Conservation (phyloP, 176 grass and related monocot genomes). For the Themeda triandra region DNA sequence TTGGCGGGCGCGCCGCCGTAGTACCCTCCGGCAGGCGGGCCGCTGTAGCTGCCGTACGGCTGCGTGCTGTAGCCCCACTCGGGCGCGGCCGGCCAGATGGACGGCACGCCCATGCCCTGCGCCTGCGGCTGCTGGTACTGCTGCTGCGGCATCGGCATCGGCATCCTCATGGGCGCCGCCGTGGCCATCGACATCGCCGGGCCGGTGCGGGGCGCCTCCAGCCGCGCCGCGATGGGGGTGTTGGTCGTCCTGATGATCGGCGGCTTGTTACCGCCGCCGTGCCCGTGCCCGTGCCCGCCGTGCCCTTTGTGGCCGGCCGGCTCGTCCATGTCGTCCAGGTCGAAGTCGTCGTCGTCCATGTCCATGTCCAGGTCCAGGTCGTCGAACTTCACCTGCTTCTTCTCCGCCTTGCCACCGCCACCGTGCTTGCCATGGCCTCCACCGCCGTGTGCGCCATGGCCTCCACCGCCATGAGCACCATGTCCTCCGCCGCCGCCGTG, state of each 20-base stretch:
- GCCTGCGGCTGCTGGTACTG: background rate
- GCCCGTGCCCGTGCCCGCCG: background rate
- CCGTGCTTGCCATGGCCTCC: background rate
- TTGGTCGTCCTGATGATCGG: slow-evolving; percentile 24
- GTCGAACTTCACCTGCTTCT: slow-evolving; percentile 27
- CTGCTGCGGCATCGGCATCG: background rate
- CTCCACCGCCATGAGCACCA: background rate
- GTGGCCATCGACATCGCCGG: slow-evolving; percentile 29
- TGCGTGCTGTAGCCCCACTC: slow-evolving; percentile 41
- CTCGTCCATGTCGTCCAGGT: slow-evolving; percentile 26
- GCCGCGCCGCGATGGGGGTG: slow-evolving; percentile 11
- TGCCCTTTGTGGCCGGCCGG: background rate
- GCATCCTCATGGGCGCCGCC: slow-evolving; percentile 29
- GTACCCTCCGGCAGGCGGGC: slow-evolving; percentile 26
- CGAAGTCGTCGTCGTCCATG: background rate
- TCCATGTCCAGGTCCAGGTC: slow-evolving; percentile 25
- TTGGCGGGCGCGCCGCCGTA: slow-evolving; percentile 10
- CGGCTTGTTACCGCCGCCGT: slow-evolving; percentile 35
- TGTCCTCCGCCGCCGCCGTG: background rate
- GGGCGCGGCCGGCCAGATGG: slow-evolving; percentile 41
- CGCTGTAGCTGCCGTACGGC: slow-evolving; percentile 27
- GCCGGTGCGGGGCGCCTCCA: slow-evolving; percentile 33
- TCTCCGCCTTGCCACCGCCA: slow-evolving; percentile 13
- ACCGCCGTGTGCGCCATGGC: background rate
- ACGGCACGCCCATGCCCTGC: slow-evolving; percentile 24